These are phyloP conservation scores for Geotrichum ghanense DNA, from an alignment of 805 yeast genomes.

Conservation along the genomic window DNA sequence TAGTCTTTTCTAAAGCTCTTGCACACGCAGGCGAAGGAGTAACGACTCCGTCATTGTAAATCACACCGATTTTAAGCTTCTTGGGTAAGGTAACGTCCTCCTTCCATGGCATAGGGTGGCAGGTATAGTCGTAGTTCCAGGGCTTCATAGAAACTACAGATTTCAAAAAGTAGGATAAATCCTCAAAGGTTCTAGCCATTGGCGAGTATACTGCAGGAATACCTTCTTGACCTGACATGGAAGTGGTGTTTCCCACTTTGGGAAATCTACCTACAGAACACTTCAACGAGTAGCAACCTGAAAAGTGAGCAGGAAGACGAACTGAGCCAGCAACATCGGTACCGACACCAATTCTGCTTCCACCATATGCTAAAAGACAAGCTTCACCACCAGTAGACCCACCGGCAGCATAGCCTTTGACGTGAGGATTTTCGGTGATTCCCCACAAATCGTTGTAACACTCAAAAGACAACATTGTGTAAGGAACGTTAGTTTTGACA, in stretches of 20 bases:
- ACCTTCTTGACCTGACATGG: conserved; percentile 38
- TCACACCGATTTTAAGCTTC: conserved; percentile 36
- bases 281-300: conserved; percentile 39
- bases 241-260: conserved; percentile 27
- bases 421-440: conserved; percentile 37
- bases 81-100: conserved; percentile 28
- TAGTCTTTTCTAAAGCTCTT: conserved; percentile 29
- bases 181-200: conserved; percentile 37
- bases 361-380: conserved; percentile 35
- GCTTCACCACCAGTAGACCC: conserved; percentile 49
- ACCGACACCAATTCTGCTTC: conserved; percentile 42
- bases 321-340: conserved; percentile 48
- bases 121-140: conserved; percentile 41
- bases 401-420: conserved; percentile 35
- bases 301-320: conserved; percentile 42
- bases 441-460: conserved; percentile 47
- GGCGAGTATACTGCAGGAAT: conserved; percentile 35
- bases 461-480: conserved; percentile 44
- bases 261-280: conserved; percentile 42
- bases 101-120: conserved; percentile 42
- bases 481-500: conserved; percentile 46
- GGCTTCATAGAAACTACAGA: conserved; percentile 38
- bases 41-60: conserved; percentile 37
- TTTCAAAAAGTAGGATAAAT: conserved; percentile 38
- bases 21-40: conserved; percentile 39